Evolutionary conservation across 1,139 yeast species (phyloP).

Genomic region (Zygoascus sp.): DNA sequence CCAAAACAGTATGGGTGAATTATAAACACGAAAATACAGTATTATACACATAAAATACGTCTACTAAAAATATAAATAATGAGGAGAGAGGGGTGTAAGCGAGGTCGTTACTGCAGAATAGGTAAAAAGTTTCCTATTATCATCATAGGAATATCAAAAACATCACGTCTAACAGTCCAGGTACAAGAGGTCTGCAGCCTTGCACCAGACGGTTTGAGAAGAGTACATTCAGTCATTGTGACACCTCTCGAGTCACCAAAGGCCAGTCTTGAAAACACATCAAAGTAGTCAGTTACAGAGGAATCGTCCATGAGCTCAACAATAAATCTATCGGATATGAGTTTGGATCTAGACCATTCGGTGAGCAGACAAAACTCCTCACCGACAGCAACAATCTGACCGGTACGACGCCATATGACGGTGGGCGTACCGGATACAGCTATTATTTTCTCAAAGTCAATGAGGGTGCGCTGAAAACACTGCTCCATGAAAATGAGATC

Average conservation of each 20-base stretch:
- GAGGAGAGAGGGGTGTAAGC: no score
- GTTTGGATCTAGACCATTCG: conserved; percentile 75
- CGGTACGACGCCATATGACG: conserved; percentile 89
- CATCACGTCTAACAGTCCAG: conserved; percentile 87
- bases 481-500: conserved; percentile 93
- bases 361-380: conserved; percentile 84
- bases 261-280: conserved; percentile 77
- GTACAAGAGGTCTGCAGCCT: conserved; percentile 68
- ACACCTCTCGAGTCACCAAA: conserved; percentile 87
- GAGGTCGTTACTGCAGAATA: conserved; percentile 18
- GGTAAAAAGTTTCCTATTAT: conserved; percentile 63
- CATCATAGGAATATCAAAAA: conserved; percentile 95
- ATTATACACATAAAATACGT: background rate
- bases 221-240: conserved; percentile 80
- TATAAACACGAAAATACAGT: no score
- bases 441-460: conserved; percentile 81
- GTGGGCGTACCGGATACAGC: conserved; percentile 89
- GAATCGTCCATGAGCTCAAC: conserved; percentile 87
- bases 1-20: no score
- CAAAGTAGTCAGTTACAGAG: conserved; percentile 82
- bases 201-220: conserved; percentile 52
- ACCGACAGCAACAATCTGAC: conserved; percentile 90
- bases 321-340: conserved; percentile 59
- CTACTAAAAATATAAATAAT: background rate
- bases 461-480: conserved; percentile 82